A percentile compares a stretch with the other conserved stretches of the same genome.
Evolutionary conservation across 768 basidiomycete species (phyloP).

Genomic region (Leucocoprinus birnbaumii): DNA sequence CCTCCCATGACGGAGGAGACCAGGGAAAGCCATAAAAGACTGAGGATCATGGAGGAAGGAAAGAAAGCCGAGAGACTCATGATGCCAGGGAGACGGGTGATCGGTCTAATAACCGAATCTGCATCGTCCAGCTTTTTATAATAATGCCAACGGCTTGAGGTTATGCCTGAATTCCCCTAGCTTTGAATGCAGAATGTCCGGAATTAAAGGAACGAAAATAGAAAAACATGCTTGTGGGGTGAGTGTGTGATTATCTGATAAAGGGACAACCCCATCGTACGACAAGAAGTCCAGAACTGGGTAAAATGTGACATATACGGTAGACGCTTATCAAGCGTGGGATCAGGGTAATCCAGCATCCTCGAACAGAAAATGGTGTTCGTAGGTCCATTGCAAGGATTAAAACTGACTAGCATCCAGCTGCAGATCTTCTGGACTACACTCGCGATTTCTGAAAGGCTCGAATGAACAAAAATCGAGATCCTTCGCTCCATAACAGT

Average conservation of each 20-base stretch:
- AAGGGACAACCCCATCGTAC: not conserved
- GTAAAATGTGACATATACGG: not conserved
- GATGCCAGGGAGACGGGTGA: not conserved
- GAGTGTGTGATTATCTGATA: constrained; percentile 8
- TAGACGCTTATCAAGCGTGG: not conserved
- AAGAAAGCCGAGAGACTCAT: constrained; percentile 4
- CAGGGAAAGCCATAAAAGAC: constrained; percentile 26
- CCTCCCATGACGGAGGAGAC: constrained; percentile 51
- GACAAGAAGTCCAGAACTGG: constrained; percentile 1
- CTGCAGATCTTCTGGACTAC: too few species aligned
- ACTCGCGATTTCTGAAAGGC: too few species aligned
- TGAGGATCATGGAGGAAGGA: constrained; percentile 19
- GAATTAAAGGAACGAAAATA: not conserved
- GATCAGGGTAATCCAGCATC: not conserved
- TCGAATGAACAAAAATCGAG: not conserved
- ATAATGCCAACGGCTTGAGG: not conserved
- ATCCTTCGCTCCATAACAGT: not conserved
- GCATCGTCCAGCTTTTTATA: not conserved
- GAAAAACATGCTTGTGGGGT: not conserved
- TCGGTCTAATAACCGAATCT: not conserved
- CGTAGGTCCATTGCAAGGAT: too few species aligned
- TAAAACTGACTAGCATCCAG: too few species aligned
- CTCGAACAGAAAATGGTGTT: too few species aligned
- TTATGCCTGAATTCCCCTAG: not conserved
- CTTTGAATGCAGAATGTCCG: not conserved